phyloP scores from a whole-genome alignment of 2,329 filamentous ascomycete species.

The Davidsoniella virescens region DNA sequence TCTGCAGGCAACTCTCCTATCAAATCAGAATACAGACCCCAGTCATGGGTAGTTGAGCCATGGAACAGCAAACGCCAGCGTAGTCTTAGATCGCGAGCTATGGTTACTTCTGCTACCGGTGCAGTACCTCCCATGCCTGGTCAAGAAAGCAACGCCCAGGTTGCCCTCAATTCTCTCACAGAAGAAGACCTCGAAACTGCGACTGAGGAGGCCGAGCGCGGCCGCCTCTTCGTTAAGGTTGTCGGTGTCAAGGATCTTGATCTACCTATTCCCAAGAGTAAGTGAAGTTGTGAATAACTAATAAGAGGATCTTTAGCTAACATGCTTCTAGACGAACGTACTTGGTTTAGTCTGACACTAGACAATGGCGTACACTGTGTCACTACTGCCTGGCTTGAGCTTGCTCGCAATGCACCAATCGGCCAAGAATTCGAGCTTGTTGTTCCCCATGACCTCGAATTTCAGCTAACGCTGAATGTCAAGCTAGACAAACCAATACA shows the following conservation, averaged over 20 bases:
- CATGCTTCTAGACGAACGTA: conserved; percentile 52
- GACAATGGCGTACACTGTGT: conserved; percentile 97
- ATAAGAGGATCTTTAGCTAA: neutral
- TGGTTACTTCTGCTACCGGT: conserved; percentile 30
- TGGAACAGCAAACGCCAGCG: conserved; percentile 76
- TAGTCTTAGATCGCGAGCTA: conserved; percentile 31
- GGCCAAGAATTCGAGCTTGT: conserved; percentile 97
- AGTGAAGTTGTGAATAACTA: conserved; percentile 22
- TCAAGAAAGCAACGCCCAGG: conserved; percentile 59
- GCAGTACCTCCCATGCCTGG: conserved; percentile 72
- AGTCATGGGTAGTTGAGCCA: conserved; percentile 91
- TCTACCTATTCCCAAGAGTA: conserved; percentile 77
- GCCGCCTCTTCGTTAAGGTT: conserved; percentile 94
- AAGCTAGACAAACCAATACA: conserved; percentile 73
- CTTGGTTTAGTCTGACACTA: conserved; percentile 90
- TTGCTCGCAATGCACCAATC: conserved; percentile 82
- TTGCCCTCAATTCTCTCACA: conserved; percentile 45
- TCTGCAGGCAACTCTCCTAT: conserved; percentile 53
- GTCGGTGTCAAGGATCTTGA: conserved; percentile 93
- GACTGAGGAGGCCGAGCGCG: conserved; percentile 70
- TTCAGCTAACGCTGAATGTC: conserved; percentile 91
- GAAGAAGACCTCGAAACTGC: conserved; percentile 51
- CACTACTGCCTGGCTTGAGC: conserved; percentile 86
- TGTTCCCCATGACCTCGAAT: conserved; percentile 94
- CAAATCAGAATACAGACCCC: conserved; percentile 57